These are phyloP conservation scores for Penicillium vulpinum DNA, from an alignment of 2,329 filamentous ascomycete genomes.

Conservation along the genomic window DNA sequence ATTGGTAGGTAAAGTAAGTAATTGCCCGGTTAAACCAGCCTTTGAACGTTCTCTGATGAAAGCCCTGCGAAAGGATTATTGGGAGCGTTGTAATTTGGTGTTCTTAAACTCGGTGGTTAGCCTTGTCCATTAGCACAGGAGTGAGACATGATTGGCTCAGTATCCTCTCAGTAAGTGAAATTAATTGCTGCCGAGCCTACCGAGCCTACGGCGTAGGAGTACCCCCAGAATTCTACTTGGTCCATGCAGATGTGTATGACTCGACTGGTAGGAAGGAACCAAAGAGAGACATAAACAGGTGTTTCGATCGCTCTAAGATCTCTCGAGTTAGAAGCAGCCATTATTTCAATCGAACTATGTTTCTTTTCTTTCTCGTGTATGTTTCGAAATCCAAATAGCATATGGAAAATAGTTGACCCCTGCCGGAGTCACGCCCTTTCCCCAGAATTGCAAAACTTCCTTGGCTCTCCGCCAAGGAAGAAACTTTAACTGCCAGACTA, in stretches of 20 bases:
- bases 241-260: neutral
- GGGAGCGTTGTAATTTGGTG: neutral
- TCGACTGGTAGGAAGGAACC: neutral
- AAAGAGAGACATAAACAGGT: neutral
- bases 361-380: neutral
- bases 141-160: neutral
- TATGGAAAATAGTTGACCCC: neutral
- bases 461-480: neutral
- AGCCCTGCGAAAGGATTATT: neutral
- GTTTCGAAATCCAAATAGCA: neutral
- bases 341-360: neutral
- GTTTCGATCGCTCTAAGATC: neutral
- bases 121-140: too few relatives aligned
- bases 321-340: neutral
- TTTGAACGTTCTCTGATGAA: neutral
- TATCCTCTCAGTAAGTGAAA: neutral
- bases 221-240: too few relatives aligned
- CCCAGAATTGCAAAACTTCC: neutral
- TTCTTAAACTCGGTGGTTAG: neutral
- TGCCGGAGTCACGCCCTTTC: neutral
- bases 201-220: too few relatives aligned
- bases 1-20: neutral
- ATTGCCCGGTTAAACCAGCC: too few relatives aligned
- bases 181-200: too few relatives aligned
- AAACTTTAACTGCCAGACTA: neutral